phyloP scores from a whole-genome alignment of 1,284 basidiomycete genomes.

The Sanghuangporus baumii region DNA sequence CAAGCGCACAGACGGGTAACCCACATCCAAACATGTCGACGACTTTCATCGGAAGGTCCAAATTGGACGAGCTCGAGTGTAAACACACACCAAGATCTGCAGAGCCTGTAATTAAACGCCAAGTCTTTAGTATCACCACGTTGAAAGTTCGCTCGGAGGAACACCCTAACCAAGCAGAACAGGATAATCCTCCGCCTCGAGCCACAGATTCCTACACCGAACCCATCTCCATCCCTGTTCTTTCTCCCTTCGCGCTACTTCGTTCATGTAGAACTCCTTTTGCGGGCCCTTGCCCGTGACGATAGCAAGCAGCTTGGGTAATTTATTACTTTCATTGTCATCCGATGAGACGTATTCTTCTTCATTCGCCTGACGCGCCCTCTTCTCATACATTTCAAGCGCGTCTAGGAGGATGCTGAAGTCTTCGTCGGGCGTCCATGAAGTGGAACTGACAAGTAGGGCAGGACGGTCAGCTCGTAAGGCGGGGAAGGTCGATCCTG shows the following conservation, averaged over 20 bases:
- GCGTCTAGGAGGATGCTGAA: conserved; percentile 81
- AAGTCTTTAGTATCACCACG: conserved; percentile 4
- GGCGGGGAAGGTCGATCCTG: conserved; percentile 25
- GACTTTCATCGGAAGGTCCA: conserved; percentile 99
- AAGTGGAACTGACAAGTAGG: conserved; percentile 87
- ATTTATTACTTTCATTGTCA: conserved; percentile 20
- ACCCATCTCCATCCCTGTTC: conserved; percentile 70
- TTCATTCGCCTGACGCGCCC: conserved; percentile 37
- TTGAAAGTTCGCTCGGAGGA: conserved; percentile 5
- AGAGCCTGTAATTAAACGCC: conserved; percentile 48
- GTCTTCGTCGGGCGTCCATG: conserved; percentile 98
- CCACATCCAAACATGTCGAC: conserved; percentile 99
- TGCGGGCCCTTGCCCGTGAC: conserved; percentile 93
- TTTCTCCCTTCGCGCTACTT: conserved; percentile 49
- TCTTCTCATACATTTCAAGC: conserved; percentile 61
- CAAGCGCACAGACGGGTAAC: conserved; percentile 86
- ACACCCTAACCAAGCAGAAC: conserved; percentile 59
- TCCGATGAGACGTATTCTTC: conserved; percentile 20
- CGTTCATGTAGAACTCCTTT: conserved; percentile 65
- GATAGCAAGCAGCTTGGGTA: conserved; percentile 78
- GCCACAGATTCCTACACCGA: conserved; percentile 81
- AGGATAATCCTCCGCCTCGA: conserved; percentile 87
- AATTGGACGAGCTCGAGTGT: conserved; percentile 84
- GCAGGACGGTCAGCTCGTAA: conserved; percentile 73
- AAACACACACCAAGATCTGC: conserved; percentile 91